phyloP scores from a whole-genome alignment of 805 yeast species.

The Soucietia sequanensis region DNA sequence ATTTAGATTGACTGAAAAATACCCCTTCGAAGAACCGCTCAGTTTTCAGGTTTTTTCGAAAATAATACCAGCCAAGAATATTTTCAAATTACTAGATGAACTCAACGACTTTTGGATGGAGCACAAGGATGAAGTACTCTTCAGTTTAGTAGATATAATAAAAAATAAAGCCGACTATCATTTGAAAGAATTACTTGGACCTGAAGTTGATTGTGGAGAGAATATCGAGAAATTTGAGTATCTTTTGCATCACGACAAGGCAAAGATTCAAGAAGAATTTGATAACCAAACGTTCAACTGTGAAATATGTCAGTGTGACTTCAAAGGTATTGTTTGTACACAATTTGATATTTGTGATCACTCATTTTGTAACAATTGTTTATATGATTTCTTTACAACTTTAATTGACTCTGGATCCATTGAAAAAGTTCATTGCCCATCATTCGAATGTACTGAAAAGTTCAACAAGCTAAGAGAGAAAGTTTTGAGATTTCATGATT shows the following conservation, averaged over 20 bases:
- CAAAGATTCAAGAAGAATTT: constrained; percentile 23
- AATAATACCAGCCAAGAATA: constrained; percentile 25
- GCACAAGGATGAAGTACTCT: constrained; percentile 38
- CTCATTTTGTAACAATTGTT: constrained; percentile 47
- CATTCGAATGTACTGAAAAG: constrained; percentile 44
- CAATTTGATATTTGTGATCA: constrained; percentile 47
- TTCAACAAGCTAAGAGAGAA: constrained; percentile 14
- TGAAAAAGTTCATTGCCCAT: constrained; percentile 56
- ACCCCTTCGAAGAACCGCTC: constrained; percentile 34
- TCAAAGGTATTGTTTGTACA: constrained; percentile 43
- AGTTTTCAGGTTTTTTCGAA: constrained; percentile 19
- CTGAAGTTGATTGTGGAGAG: constrained; percentile 5
- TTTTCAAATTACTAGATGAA: constrained; percentile 10
- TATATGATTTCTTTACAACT: constrained; percentile 39
- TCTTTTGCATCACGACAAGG: constrained; percentile 19
- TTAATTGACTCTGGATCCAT: constrained; percentile 49
- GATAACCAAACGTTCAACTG: constrained; percentile 43
- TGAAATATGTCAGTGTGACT: constrained; percentile 54
- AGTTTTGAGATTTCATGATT: constrained; percentile 15
- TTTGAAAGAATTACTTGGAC: constrained; percentile 7
- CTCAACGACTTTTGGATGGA: constrained; percentile 33
- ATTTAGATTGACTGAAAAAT: constrained; percentile 29
- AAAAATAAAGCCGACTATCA: constrained; percentile 19
- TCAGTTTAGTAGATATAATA: constrained; percentile 42
- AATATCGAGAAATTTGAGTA: constrained; percentile 11